Conservation (phyloP, 352 stramenopile species). For the Globisporangium spiculum region DNA sequence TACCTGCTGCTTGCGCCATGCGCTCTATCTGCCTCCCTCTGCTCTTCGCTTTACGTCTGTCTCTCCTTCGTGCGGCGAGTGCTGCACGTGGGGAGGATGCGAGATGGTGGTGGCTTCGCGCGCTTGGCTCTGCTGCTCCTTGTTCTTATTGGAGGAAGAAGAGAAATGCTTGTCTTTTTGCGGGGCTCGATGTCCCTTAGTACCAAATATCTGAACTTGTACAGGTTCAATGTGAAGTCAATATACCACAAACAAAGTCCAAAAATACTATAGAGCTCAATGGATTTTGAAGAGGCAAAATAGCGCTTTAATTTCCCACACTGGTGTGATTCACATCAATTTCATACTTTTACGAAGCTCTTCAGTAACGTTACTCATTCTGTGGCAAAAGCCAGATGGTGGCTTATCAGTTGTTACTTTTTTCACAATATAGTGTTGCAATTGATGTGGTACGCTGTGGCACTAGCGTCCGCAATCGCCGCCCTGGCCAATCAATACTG, state of each 20-base stretch:
- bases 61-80: not conserved
- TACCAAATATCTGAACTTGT: not conserved
- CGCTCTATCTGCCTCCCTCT: not conserved
- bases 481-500: slow-evolving; percentile 17
- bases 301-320: not conserved
- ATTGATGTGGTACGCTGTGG: slow-evolving; percentile 6
- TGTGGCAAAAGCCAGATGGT: not conserved
- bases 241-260: not conserved
- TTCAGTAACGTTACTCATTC: not conserved
- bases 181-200: not conserved
- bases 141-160: not conserved
- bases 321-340: not conserved
- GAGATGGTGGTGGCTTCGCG: not conserved
- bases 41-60: not conserved
- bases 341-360: not conserved
- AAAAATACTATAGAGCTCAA: not conserved
- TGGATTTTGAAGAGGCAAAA: not conserved
- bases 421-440: not conserved
- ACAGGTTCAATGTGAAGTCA: not conserved
- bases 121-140: not conserved
- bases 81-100: not conserved
- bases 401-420: not conserved
- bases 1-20: slow-evolving; percentile 3
- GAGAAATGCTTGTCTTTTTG: slow-evolving; percentile 6
- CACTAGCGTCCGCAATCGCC: slow-evolving; percentile 2